Base-by-base conservation (phyloP, 495 filamentous ascomycete species). In the Xylaria venustula region DNA sequence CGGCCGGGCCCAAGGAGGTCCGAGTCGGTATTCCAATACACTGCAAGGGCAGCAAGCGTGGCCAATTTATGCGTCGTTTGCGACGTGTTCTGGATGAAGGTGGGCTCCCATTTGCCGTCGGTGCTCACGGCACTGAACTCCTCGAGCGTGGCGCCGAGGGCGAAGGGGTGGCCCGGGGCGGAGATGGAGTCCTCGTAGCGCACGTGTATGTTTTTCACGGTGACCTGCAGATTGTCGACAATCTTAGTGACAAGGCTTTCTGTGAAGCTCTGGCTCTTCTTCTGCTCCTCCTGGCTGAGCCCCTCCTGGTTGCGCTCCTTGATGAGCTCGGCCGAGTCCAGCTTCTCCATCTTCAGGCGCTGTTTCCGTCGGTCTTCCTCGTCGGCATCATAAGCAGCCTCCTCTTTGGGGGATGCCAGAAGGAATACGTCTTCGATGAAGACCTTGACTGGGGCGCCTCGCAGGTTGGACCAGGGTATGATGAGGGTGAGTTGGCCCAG, bases 1-100 rank as follows among this genome's bases (percentile, higher is more conserved):
- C 89, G 84, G 1, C 92, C 92, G 17, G 87, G 86, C 7, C 91
- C 91, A 57, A 97, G 75, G 3, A 98, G 83, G 32, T 85, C 78
- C 8, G 92, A 84, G 75, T 98, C 93, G 8, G 94, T 98, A 71
- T 98, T 92, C 95, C 95, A 98, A 76, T 98, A 98, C 2, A 97
- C 84, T 1, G 94, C 91, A 50, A 98, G 75, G 9, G 92, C 90
- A 9, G 88, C 90, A 36, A 98, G 82, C 22, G 87, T 90, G 2
- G 93, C 94, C 23, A 98, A 78, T 73, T 98, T 98, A 75, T 98
- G 90, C 12, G 92, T 96, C 3, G 88, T 88, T 22, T 82, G 80
- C 12, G 85, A 85, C 0, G 90, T 88, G 51, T 91, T 88, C 69
- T 96, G 91, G 63, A 98, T 94, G 71, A 95, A 97, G 34, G 92